Evolutionary conservation across 768 basidiomycete species (phyloP), one percentile per base, ranked within the genome.

Genomic region (Hericium rajendrae): DNA sequence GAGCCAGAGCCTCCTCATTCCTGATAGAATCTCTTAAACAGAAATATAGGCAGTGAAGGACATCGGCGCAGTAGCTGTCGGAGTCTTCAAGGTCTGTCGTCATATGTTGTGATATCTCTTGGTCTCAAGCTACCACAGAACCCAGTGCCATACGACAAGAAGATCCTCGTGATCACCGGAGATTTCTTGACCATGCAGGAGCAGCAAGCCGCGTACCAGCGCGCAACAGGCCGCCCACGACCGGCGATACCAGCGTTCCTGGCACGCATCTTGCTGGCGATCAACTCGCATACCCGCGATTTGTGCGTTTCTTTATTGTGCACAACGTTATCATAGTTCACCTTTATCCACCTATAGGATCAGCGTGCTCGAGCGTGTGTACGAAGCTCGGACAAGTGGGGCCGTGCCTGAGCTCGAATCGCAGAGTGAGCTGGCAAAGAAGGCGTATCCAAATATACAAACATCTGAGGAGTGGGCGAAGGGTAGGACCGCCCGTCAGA

Each of bases 111-210:
- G 43, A 18, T 8, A 5, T 32, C 43, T 46, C n/a, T 2, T 20
- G 43, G 43, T 46, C 43, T 46, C 4, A 13, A 9, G n/a, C 32
- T 46, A n/a, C 6, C 16, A n/a, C 16, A 46, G 43, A 20, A 46
- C 16, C 43, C 43, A 46, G 43, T 4, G 9, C n/a, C 43, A n/a
- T 46, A 46, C 11, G 43, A n/a, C 10, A 18, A n/a, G 9, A 46
- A 20, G 11, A 11, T 46, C 13, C 43, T 62, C 26, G 40, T 52
- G 11, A 52, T 62, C 46, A 52, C 56, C 10, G 55, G 51, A 15
- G 61, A 62, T 26, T 32, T 50, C 15, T 37, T 60, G 38, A 57
- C 61, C 32, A 40, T 54, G 20, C 20, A 26, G 20, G 61, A 62
- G 43, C 52, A 54, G 53, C 49, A 57, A 16, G 56, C 16, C 6